These are phyloP conservation scores for Saussurea involucrata DNA, from an alignment of 129 eudicot genomes.

Conservation along the genomic window DNA sequence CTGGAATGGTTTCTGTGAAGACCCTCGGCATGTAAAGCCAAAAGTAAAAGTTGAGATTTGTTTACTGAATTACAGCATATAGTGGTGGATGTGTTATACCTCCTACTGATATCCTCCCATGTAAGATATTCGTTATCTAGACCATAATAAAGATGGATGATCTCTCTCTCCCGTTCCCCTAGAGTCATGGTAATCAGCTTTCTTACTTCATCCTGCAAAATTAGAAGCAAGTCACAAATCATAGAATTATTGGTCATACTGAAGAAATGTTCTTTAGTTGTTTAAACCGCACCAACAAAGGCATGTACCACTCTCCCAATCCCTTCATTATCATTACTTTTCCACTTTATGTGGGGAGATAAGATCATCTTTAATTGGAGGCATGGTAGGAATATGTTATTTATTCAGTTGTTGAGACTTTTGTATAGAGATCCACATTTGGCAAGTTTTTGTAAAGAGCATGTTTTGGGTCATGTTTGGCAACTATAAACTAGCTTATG, in stretches of 20 bases:
- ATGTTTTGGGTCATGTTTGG: background rate
- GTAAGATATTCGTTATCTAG: conserved; percentile 84
- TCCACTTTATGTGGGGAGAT: background rate
- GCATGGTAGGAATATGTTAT: background rate
- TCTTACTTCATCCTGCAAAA: conserved; percentile 87
- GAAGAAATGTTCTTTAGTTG: background rate
- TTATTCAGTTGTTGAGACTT: background rate
- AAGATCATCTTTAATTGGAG: background rate
- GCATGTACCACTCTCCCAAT: background rate
- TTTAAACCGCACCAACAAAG: background rate
- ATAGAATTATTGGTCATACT: background rate
- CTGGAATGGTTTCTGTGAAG: too few relatives aligned
- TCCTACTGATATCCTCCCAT: conserved; percentile 96
- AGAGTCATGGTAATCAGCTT: conserved; percentile 55
- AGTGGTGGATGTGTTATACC: conserved; percentile 37
- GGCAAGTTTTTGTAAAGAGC: background rate
- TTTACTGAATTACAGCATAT: background rate
- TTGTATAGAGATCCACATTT: background rate
- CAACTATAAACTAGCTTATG: background rate
- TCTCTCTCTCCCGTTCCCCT: conserved; percentile 72
- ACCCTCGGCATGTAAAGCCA: too few relatives aligned
- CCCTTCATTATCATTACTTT: background rate
- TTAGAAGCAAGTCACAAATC: background rate
- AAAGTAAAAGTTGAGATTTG: background rate
- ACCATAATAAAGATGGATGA: conserved; percentile 87